These are phyloP conservation scores for Penicillium turbatum DNA, from an alignment of 495 filamentous ascomycete species.

Conservation along the genomic window DNA sequence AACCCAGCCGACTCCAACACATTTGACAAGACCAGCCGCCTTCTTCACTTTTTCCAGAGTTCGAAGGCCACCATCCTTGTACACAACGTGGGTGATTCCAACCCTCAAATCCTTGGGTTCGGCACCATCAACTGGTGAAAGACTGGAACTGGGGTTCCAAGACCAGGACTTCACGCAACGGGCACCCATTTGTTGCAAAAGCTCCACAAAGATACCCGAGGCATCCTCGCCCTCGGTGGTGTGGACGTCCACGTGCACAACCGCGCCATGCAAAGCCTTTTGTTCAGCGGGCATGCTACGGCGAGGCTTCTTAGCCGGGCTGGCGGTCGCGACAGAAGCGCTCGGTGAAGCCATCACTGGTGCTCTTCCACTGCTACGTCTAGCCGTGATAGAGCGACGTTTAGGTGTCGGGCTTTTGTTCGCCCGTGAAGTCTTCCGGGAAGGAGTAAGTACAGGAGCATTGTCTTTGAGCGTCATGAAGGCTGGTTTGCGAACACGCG, in stretches of 20 bases:
- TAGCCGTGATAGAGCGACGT: conserved; percentile 18
- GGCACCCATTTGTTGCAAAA: conserved; percentile 81
- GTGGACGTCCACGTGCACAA: conserved; percentile 92
- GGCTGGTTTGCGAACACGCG: conserved; percentile 28
- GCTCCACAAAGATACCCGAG: conserved; percentile 75
- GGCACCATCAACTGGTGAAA: conserved; percentile 29
- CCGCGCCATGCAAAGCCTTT: conserved; percentile 59
- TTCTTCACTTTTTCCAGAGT: conserved; percentile 84
- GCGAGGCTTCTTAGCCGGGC: conserved; percentile 31
- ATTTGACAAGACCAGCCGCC: conserved; percentile 69
- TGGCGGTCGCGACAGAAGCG: conserved; percentile 22
- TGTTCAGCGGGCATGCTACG: conserved; percentile 20
- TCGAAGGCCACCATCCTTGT: conserved; percentile 83
- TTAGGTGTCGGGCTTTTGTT: conserved; percentile 23
- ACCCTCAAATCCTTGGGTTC: conserved; percentile 50
- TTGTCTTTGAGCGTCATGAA: conserved; percentile 20
- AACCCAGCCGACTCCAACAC: conserved; percentile 85
- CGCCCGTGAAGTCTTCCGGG: conserved; percentile 24
- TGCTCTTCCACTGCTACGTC: conserved; percentile 10
- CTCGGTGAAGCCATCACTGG: conserved; percentile 8
- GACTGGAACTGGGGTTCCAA: conserved; percentile 63
- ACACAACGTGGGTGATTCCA: conserved; percentile 92
- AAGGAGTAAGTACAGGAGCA: conserved; percentile 14
- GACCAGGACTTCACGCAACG: conserved; percentile 78
- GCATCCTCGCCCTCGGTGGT: conserved; percentile 85